Percentiles rank a stretch among this genome's conserved stretches.
Conservation (phyloP, 2,329 filamentous ascomycete species). For the Proliferodiscus dingleyae region DNA sequence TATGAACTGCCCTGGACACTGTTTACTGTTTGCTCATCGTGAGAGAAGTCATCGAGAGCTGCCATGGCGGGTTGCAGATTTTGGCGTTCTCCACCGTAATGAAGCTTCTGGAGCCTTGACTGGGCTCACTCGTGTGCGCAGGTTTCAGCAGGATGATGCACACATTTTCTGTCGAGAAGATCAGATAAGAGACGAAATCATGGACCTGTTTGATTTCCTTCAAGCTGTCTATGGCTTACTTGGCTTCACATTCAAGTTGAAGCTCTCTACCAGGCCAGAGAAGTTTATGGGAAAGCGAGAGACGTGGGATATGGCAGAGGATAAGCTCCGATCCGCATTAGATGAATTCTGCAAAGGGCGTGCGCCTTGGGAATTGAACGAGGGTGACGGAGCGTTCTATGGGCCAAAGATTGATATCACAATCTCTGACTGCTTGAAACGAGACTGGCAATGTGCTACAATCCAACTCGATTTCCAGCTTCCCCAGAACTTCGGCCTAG, state of each 20-base stretch:
- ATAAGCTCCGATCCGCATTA: conserved; percentile 71
- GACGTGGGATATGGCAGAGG: conserved; percentile 87
- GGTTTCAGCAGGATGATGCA: conserved; percentile 94
- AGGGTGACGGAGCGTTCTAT: conserved; percentile 96
- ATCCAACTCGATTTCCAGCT: conserved; percentile 92
- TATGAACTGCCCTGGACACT: conserved; percentile 98
- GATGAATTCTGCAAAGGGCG: conserved; percentile 67
- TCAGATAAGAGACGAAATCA: conserved; percentile 70
- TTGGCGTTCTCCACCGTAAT: conserved; percentile 91
- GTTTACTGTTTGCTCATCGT: conserved; percentile 77
- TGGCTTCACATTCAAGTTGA: conserved; percentile 87
- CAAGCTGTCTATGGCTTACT: conserved; percentile 74
- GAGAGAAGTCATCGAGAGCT: conserved; percentile 85
- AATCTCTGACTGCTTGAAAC: conserved; percentile 78
- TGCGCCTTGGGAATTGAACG: conserved; percentile 81
- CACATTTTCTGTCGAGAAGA: conserved; percentile 92
- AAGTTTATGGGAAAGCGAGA: conserved; percentile 82
- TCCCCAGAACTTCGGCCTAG: conserved; percentile 78
- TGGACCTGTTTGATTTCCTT: conserved; percentile 82
- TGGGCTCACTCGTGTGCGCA: conserved; percentile 84
- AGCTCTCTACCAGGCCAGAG: conserved; percentile 85
- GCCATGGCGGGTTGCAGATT: conserved; percentile 89
- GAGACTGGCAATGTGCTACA: conserved; percentile 86
- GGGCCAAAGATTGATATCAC: conserved; percentile 98
- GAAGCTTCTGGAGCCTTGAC: conserved; percentile 89